A percentile compares a stretch with the other conserved stretches of the same genome.
These are phyloP conservation scores for Harringtonia aguacate DNA, from an alignment of 2,329 filamentous ascomycete species.

Conservation along the genomic window DNA sequence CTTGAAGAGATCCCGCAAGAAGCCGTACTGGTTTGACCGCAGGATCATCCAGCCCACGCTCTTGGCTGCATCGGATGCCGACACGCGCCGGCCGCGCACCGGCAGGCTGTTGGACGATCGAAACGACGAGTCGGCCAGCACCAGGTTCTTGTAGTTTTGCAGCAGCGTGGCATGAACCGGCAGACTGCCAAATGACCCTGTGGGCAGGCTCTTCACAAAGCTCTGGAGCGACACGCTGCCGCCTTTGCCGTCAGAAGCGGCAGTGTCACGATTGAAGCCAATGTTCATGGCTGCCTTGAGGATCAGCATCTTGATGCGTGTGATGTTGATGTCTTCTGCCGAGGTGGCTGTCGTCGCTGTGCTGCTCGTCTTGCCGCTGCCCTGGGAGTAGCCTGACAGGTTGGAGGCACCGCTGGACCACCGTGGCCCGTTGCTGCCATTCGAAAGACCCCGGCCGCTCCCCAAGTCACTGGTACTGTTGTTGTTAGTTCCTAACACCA, in stretches of 20 bases:
- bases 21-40: constrained; percentile 60
- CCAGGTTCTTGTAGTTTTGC: constrained; percentile 69
- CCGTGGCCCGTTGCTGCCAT: constrained; percentile 29
- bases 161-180: constrained; percentile 62
- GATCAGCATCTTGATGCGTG: constrained; percentile 67
- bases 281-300: constrained; percentile 79
- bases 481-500: constrained; percentile 63
- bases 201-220: constrained; percentile 66
- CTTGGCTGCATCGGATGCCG: constrained; percentile 66
- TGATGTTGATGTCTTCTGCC: constrained; percentile 65
- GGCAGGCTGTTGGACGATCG: constrained; percentile 43
- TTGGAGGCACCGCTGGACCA: constrained; percentile 79
- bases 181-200: constrained; percentile 66
- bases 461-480: constrained; percentile 23
- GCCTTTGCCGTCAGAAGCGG: constrained; percentile 29
- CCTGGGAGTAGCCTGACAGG: constrained; percentile 69
- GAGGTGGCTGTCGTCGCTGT: constrained; percentile 61
- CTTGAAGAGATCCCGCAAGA: constrained; percentile 71
- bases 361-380: constrained; percentile 53
- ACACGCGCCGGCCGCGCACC: constrained; percentile 44
- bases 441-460: constrained; percentile 14
- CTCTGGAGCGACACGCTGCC: constrained; percentile 50
- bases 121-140: constrained; percentile 62
- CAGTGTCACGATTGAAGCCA: constrained; percentile 57
- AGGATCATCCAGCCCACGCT: constrained; percentile 67